Conservation (phyloP, 495 filamentous ascomycete genomes). For the Amorphotheca resinae region DNA sequence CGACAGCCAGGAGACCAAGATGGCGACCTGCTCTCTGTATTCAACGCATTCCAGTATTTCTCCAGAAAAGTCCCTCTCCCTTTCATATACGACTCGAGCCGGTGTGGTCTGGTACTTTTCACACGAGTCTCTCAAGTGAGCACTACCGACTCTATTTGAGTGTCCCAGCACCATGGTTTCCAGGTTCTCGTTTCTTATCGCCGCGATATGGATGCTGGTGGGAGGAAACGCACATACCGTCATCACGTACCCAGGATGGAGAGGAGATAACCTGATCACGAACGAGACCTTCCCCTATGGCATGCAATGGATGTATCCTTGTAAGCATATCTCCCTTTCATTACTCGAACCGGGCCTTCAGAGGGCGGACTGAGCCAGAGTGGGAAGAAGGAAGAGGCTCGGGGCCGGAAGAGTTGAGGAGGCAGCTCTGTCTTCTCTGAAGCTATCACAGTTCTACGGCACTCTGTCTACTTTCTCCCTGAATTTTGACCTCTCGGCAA, state of each 20-base stretch:
- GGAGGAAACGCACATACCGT: conserved; percentile 68
- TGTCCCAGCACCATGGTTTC: not conserved
- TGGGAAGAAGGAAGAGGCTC: not conserved
- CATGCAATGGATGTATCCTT: conserved; percentile 98
- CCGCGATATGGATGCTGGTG: conserved; percentile 13
- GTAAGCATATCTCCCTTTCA: conserved; percentile 39
- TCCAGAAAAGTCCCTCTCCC: not conserved
- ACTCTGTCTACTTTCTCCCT: no score
- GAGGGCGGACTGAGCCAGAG: not conserved
- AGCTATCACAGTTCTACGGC: no score
- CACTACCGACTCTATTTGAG: no score
- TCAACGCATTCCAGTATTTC: not conserved
- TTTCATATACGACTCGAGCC: no score
- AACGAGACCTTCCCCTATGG: conserved; percentile 77
- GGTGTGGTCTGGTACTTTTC: no score
- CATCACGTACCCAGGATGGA: conserved; percentile 86
- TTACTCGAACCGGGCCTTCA: not conserved
- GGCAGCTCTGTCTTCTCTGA: no score
- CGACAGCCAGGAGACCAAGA: not conserved
- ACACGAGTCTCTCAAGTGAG: no score
- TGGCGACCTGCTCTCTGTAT: not conserved
- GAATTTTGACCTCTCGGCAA: no score
- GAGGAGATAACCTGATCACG: conserved; percentile 83
- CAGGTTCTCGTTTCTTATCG: not conserved
- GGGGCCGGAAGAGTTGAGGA: not conserved